Base-by-base conservation (phyloP, 805 yeast species). In the Isabelozyma heimii region DNA sequence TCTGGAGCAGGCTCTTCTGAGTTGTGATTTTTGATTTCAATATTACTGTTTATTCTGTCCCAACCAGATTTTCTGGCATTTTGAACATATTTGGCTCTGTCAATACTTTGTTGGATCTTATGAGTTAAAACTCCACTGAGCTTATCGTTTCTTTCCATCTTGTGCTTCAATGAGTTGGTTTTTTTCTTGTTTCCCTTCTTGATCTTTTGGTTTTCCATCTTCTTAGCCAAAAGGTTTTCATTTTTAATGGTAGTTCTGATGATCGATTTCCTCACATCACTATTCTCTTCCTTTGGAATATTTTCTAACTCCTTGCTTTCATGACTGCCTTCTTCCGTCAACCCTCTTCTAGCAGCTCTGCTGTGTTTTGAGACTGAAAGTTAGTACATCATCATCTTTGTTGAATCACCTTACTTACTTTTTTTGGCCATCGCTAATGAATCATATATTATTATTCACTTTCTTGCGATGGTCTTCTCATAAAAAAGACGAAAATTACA, bases 331-430 rank as follows among this genome's bases (percentile, higher is more conserved):
- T 77, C 75, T 3, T 61, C 68, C 6, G 24, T 20, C 50, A 76
- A 80, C 6, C 85, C 86, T 62, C 90, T 75, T 69, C 91, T 82
- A 2, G 94, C 91, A 2, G 91, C 90, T 70, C 94, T 78, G 41
- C 91, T 84, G 52, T 79, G 83, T 55, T 84, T 85, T 15, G 89
- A 84, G 26, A 83, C 78, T 71, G 63, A 54, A 49, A 17, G 52
- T 43, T 48, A 45, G 50, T 45, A 43, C 20, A 37, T 9, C 7
- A n/a, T 8, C 24, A 6, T 20, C 24, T 20, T 20, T 20, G 6
- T 20, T 20, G 24, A 20, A 20, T 30, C n/a, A 8, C 6, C 16
- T 14, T 10, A 66, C 76, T 45, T 66, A 71, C 75, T 53, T 55
- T 72, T 73, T 53, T 66, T 72, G 20, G 72, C 76, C 77, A 73